Evolutionary conservation across 1,284 basidiomycete genomes (phyloP), one percentile per base, ranked within the genome.

Genomic region (Mycena sp.): DNA sequence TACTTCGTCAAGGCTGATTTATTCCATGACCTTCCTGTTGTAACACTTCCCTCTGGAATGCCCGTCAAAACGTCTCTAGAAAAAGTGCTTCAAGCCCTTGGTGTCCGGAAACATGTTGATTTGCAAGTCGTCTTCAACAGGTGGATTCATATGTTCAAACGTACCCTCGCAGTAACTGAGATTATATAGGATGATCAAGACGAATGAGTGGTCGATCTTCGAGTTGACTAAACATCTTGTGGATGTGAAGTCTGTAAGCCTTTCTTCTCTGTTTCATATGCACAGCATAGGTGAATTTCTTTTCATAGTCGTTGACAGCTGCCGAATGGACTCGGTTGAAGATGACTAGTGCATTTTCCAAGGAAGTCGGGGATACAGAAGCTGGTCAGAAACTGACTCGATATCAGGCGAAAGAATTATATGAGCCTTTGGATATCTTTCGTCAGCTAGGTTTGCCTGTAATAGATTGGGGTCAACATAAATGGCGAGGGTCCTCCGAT

Each of bases 41-140:
- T 97, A 2, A 85, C 83, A 1, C 80, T 99, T 49, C 87, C 94
- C 0, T 92, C 90, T 12, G 87, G 86, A 1, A 71, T 78, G 0
- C 67, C 76, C 0, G 83, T 97, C 65, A 96, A 92, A 72, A 92
- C 92, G 1, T 80, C 83, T 16, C 74, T 96, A 67, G 95, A 97
- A 71, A 91, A 88, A 70, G 76, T 98, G 25, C 78, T 99, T 5
- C 81, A 88, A 26, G 86, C 85, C 0, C 80, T 99, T 0, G 96
- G 95, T 10, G 94, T 99, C 11, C 86, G 95, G 23, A 93, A 91
- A 71, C 96, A 98, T 69, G 95, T 99, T 12, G 94, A 97, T 61
- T 81, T 97, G 1, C 94, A 96, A 73, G 81, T 96, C 4, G 83
- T 96, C n/a, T 96, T 96, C 72, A 86, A 89, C 63, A 82, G 93